phyloP scores from a whole-genome alignment of 73 alveolate genomes.

The Diophrys appendiculata region DNA sequence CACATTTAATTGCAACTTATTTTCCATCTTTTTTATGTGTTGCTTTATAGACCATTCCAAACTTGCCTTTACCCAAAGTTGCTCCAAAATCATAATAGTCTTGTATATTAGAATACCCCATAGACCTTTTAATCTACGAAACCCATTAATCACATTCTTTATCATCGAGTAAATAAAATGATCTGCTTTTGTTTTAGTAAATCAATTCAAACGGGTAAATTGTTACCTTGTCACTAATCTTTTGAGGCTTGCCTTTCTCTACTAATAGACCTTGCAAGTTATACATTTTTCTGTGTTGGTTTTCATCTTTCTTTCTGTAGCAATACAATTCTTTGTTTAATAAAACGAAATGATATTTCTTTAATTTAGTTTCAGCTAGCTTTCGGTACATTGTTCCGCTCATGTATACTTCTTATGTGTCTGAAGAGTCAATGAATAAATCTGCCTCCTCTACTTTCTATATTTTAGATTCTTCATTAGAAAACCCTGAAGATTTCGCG shows the following conservation, averaged over 20 bases:
- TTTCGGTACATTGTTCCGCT: slow-evolving; percentile 44
- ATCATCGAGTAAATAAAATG: slow-evolving; percentile 48
- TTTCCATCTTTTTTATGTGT: slow-evolving; percentile 71
- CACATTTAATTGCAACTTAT: slow-evolving; percentile 61
- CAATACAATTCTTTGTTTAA: slow-evolving; percentile 56
- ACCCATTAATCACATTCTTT: slow-evolving; percentile 31
- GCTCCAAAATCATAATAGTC: slow-evolving; percentile 75
- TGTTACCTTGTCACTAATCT: slow-evolving; percentile 19
- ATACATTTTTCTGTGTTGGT: slow-evolving; percentile 61
- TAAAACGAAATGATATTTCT: slow-evolving; percentile 45
- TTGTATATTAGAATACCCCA: slow-evolving; percentile 68
- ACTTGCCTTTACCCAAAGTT: slow-evolving; percentile 85
- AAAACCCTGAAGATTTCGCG: slow-evolving; percentile 22
- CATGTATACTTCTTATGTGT: no score
- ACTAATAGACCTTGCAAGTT: slow-evolving; percentile 43
- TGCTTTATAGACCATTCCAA: slow-evolving; percentile 79
- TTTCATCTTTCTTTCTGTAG: slow-evolving; percentile 48
- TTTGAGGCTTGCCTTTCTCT: slow-evolving; percentile 48
- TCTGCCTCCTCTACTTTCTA: slow-evolving; percentile 6
- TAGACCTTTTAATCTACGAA: slow-evolving; percentile 39
- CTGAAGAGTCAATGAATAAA: no score
- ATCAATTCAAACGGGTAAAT: slow-evolving; percentile 54
- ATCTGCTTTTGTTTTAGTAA: slow-evolving; percentile 50
- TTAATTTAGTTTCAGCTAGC: slow-evolving; percentile 39
- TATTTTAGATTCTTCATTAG: neutral